Percentiles rank a stretch among this genome's conserved stretches.
Conservation (phyloP, 495 filamentous ascomycete species). For the Daldinia loculata region DNA sequence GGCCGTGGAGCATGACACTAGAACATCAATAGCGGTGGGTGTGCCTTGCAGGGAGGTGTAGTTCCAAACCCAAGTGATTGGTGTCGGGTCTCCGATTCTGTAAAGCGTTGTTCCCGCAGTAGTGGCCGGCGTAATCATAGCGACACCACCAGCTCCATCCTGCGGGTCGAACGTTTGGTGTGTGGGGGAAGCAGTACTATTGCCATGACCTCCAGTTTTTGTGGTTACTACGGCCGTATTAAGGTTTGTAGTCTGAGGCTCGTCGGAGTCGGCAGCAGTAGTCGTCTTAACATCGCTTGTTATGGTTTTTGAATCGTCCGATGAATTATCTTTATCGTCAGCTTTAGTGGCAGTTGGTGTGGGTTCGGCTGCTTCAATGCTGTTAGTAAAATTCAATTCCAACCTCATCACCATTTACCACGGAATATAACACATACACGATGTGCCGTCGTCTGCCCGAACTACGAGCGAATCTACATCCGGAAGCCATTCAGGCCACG, state of each 20-base stretch:
- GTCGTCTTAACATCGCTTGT: neutral
- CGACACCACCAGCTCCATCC: slow-evolving; percentile 74
- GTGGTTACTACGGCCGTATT: slow-evolving; percentile 45
- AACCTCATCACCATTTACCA: slow-evolving; percentile 1
- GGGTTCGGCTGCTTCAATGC: slow-evolving; percentile 22
- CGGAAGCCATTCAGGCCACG: slow-evolving; percentile 36
- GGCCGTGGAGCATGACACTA: slow-evolving; percentile 74
- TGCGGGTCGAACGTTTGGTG: slow-evolving; percentile 66
- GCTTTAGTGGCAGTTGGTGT: slow-evolving; percentile 13
- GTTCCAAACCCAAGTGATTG: slow-evolving; percentile 90
- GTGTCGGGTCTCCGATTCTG: slow-evolving; percentile 85
- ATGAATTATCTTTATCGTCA: slow-evolving; percentile 1
- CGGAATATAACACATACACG: slow-evolving; percentile 30
- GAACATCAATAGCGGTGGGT: slow-evolving; percentile 80
- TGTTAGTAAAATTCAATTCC: slow-evolving; percentile 16
- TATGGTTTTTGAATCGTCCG: slow-evolving; percentile 10
- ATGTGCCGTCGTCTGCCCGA: slow-evolving; percentile 38
- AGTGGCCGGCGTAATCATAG: slow-evolving; percentile 78
- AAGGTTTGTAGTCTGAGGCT: slow-evolving; percentile 41
- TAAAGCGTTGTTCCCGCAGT: slow-evolving; percentile 73
- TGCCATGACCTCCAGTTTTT: slow-evolving; percentile 31
- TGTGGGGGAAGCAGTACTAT: slow-evolving; percentile 53
- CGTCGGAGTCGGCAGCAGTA: slow-evolving; percentile 17
- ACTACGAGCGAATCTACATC: slow-evolving; percentile 35
- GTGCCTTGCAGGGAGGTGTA: slow-evolving; percentile 86